These are phyloP conservation scores for Psidium guajava DNA, from an alignment of 345 rosid species.

Conservation along the genomic window DNA sequence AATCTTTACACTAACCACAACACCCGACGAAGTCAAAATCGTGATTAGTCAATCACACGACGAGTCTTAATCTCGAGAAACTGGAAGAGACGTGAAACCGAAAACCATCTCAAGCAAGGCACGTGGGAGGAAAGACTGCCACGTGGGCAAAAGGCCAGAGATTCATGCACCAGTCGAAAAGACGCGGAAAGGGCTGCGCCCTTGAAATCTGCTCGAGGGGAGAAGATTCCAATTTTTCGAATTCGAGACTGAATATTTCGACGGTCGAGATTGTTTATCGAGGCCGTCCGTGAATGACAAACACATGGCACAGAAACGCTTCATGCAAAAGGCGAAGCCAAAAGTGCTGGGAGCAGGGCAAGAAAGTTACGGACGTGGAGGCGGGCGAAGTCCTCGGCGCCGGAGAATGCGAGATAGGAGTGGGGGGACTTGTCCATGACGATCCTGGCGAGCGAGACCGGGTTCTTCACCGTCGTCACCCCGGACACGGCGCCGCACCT, in stretches of 20 bases:
- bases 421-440: conserved; percentile 97
- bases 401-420: conserved; percentile 82
- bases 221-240: neutral
- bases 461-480: conserved; percentile 76
- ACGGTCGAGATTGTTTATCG: neutral
- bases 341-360: neutral
- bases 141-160: neutral
- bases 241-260: neutral
- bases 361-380: conserved; percentile 40
- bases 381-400: conserved; percentile 86
- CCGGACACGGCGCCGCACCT: conserved; percentile 96
- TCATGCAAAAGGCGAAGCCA: neutral
- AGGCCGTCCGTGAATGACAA: neutral
- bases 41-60: neutral
- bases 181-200: neutral
- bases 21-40: neutral
- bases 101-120: neutral
- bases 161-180: neutral
- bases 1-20: neutral
- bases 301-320: neutral
- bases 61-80: neutral
- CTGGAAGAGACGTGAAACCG: neutral
- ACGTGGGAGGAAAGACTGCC: neutral
- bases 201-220: neutral
- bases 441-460: conserved; percentile 82